Evolutionary conservation across 1,284 basidiomycete species (phyloP), one percentile per base, ranked within the genome.

Genomic region (Volvariella volvacea): DNA sequence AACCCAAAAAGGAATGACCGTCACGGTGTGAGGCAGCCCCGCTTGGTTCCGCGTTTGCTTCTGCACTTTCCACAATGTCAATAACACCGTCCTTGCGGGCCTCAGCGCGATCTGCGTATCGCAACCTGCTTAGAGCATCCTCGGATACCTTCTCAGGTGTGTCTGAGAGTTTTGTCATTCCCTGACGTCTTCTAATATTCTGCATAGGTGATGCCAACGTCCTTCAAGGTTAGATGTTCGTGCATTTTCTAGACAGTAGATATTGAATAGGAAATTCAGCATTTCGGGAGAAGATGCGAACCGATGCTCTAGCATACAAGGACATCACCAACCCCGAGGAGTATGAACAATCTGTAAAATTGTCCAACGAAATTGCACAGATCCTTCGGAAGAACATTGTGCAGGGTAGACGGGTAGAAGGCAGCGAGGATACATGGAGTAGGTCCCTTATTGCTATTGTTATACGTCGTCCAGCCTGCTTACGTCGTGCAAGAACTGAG

Each of bases 321-420:
- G 54, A 65, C 19, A 59, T 66, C 39, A 58, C 70, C 4, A 74
- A 81, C 48, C 56, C 70, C 2, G 60, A 60, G 33, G 59, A 61
- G n/a, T 78, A 80, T 45, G 65, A 76, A 50, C 68, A 74, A 44
- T 74, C 76, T 47, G 68, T 75, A 4, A 65, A 71, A 34, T 60
- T 83, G 6, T 71, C 76, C n/a, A 68, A 63, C 43, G 84, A 88
- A 28, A 66, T 88, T 39, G 81, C 86, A 9, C 61, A 67, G n/a
- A 73, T 85, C 12, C 59, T 90, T 43, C 71, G 79, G 50, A 76
- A 66, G 56, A 90, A 90, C 56, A 64, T 90, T 36, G 85, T 86
- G 0, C 88, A 90, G 60, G 87, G 74, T 3, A 28, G 25, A 12
- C 25, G 12, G 25, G 59, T 64, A 37, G 76, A 64, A 51, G 63